These are phyloP conservation scores for Coccomyxa sp. DNA, from an alignment of 139 green algal genomes.

Conservation along the genomic window DNA sequence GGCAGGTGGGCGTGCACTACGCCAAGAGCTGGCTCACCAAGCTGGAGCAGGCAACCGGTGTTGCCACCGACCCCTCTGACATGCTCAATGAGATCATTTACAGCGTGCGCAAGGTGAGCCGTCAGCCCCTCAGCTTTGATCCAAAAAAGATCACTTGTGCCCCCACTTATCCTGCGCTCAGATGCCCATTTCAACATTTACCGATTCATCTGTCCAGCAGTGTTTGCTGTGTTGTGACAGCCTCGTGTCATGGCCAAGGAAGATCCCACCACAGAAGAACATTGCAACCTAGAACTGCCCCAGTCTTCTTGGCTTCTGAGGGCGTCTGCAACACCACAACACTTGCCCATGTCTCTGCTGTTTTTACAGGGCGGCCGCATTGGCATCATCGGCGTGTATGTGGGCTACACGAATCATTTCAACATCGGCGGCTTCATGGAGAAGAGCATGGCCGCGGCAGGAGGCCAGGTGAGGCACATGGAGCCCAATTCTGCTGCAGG, in stretches of 20 bases:
- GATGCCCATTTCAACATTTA: not conserved
- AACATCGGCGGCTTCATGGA: slow-evolving; percentile 81
- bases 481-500: not conserved
- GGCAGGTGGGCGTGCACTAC: slow-evolving; percentile 59
- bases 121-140: not conserved
- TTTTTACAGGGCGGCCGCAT: slow-evolving; percentile 29
- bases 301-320: too few species aligned
- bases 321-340: not conserved
- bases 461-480: not conserved
- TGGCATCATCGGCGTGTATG: slow-evolving; percentile 42
- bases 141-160: not conserved
- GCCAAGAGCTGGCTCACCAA: slow-evolving; percentile 41
- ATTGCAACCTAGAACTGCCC: not conserved
- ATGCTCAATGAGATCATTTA: slow-evolving; percentile 77
- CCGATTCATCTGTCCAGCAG: not conserved
- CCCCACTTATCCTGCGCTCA: not conserved
- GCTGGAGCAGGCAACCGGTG: slow-evolving; percentile 37
- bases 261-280: not conserved
- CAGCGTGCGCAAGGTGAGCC: slow-evolving; percentile 36
- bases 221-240: not conserved
- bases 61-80: slow-evolving; percentile 55
- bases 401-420: slow-evolving; percentile 59
- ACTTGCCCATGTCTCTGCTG: not conserved
- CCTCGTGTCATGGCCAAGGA: not conserved
- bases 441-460: slow-evolving; percentile 50